Base-by-base conservation (phyloP, 1,284 basidiomycete species). In the Ustilago nuda region DNA sequence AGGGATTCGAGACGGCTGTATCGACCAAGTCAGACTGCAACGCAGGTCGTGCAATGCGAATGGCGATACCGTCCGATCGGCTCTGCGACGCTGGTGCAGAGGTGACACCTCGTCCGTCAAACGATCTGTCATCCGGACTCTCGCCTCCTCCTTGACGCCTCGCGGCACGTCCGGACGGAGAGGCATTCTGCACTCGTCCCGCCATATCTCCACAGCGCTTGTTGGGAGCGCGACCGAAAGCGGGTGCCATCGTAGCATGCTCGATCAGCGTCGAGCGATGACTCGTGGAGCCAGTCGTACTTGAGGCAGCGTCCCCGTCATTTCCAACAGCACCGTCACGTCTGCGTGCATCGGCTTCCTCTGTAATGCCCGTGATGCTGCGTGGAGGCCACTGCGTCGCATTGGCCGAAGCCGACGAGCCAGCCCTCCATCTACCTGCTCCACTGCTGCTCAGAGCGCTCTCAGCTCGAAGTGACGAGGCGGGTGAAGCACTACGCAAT, bases 11-110 rank as follows among this genome's bases (percentile, higher is more conserved):
- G 12, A 74, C 63, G 0, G 72, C 63, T 4, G 71, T 74, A 41
- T 72, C 63, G 8, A 59, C 56, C 55, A 71, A 27, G 36, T 72
- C 66, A 15, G 68, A 54, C 6, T 68, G 67, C 56, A 63, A 12
- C 36, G 27, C 15, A 13, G 64, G 51, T n/a, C 61, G 39, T 17
- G 57, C 33, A 12, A 45, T 23, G 5, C 69, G 69, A 35, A 76
- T 75, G 5, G 76, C 64, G 7, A 75, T 69, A 2, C 68, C 68
- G 36, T 66, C 72, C 1, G 67, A 72, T 30, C 69, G 66, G n/a
- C 62, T 69, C 51, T 75, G 73, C 8, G 73, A 72, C 3, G 72
- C 72, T 27, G 72, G 72, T 8, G 76, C 69, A 43, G 76, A 76
- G 3, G 57, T 68, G 8, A 69, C 57, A 3, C 62, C 54, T 17